Base-by-base conservation (phyloP, 2,329 filamentous ascomycete genomes). In the Trichoderma sp. region DNA sequence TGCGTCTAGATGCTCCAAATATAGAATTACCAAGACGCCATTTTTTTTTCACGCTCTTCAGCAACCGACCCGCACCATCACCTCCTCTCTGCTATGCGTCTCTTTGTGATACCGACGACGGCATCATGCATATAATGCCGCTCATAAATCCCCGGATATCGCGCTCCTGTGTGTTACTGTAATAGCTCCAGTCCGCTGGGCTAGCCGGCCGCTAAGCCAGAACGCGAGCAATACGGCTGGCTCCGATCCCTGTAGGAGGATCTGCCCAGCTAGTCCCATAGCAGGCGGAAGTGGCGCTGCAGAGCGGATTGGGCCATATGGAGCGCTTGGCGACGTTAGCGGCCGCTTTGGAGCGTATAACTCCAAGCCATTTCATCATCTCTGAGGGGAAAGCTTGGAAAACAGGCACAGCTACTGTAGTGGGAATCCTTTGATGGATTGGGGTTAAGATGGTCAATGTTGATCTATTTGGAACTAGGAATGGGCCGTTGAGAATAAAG, bases 151-250 rank as follows among this genome's bases (percentile, higher is more conserved):
- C 19, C 40, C 11, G 52, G 31, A 31, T 56, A 65, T 43, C 11
- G 52, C 52, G 47, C 27, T 31, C 24, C 14, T 63, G n/a, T 31
- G 21, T 47, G 47, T 21, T 53, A 27, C 40, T 19, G 40, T 10
- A 19, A 43, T 19, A 10, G 40, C 40, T 19, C 40, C 19, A n/a
- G 5, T 19, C 40, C 40, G 3, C 37, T 43, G 40, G 31, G 21
- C 60, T 53, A 11, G 43, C 47, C n/a, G 47, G 27, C 52, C 16
- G 55, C 35, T 49, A 40, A n/a, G 24, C 47, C 37, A n/a, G 19
- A 58, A 58, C 35, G 63, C 63, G 63, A 66, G 63, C 63, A 66
- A 66, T 66, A 66, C 63, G 63, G 53, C 31, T 35, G 52, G 52
- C 52, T 65, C 24, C 3, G 53, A 40, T 24, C 53, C 53, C 37